Evolutionary conservation across 768 basidiomycete species (phyloP), one percentile per base, ranked within the genome.

Genomic region (Sistotremastrum suecicum): DNA sequence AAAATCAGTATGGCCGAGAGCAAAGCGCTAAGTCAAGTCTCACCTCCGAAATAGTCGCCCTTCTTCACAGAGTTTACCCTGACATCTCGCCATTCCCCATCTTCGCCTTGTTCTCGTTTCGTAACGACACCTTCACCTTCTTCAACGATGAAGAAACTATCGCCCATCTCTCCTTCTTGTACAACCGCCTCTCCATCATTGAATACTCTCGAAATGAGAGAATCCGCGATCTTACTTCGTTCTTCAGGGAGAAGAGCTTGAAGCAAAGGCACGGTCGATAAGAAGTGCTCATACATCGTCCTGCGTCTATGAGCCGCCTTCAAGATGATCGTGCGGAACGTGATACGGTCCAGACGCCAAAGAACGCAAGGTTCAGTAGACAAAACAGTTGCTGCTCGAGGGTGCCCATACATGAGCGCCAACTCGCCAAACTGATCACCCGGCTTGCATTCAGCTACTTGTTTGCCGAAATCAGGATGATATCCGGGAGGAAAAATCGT

Each of bases 21-120:
- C 29, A 48, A 33, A 44, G 29, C 32, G 38, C 37, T 4, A 43
- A 36, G 11, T 7, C 39, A 37, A 34, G 44, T 56, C 78, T 60
- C 53, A 91, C 92, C 94, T 65, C 94, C 94, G 66, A 99, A 99
- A 69, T 98, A 99, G 60, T 99, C 92, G 5, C 94, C 94, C 58
- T 91, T 89, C 56, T 69, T 75, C 44, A 88, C 72, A 45, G 67
- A 75, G 4, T 83, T 83, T 7, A 98, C 85, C 9, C 73, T 65
- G 42, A 86, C 71, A 54, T 85, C 80, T 30, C 68, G 71, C 59
- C 65, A 58, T 40, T 75, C 69, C 0, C 75, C 80, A 40, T 74
- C 72, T 11, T 75, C 78, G 36, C 61, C 66, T 48, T 69, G 67
- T 48, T 79, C 76, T 39, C 67, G 66, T 66, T 95, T 92, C 39